Evolutionary conservation across 176 grass and related monocot genomes (phyloP).

Genomic region (Leersia perrieri): DNA sequence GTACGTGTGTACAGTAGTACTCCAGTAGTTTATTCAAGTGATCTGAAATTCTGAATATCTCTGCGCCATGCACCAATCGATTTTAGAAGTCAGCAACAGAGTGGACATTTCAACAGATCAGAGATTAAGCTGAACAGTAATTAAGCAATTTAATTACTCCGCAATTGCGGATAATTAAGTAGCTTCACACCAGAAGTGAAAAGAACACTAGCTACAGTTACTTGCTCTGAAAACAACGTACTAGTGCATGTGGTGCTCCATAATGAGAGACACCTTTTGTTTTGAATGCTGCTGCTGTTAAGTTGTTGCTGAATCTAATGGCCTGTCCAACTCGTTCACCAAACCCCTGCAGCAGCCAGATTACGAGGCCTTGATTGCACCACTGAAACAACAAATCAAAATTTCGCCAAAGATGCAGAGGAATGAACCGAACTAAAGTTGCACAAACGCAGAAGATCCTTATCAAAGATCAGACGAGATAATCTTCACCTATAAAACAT

Average conservation of each 20-base stretch:
- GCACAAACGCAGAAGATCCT: not conserved
- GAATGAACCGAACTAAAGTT: not conserved
- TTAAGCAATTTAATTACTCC: not conserved
- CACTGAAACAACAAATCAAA: not conserved
- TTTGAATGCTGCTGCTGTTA: slow-evolving; percentile 21
- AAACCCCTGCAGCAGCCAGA: not conserved
- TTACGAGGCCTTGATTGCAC: not conserved
- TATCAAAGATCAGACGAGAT: not conserved
- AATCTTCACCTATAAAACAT: not conserved
- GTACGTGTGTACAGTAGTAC: not conserved
- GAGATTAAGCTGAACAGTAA: not conserved
- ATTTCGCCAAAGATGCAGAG: not conserved
- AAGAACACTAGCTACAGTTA: not conserved
- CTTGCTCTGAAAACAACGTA: not conserved
- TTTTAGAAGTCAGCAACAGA: not conserved
- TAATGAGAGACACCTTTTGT: not conserved
- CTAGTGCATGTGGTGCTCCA: slow-evolving; percentile 1
- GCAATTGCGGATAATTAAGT: not conserved
- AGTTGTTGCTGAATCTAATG: slow-evolving; percentile 1
- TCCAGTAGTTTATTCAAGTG: too few species aligned
- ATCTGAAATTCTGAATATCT: too few species aligned
- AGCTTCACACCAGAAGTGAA: not conserved
- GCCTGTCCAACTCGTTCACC: not conserved
- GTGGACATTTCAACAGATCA: not conserved
- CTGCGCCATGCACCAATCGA: too few species aligned